Conservation (phyloP, 148 eudicot genomes). For the Cornus controversa region DNA sequence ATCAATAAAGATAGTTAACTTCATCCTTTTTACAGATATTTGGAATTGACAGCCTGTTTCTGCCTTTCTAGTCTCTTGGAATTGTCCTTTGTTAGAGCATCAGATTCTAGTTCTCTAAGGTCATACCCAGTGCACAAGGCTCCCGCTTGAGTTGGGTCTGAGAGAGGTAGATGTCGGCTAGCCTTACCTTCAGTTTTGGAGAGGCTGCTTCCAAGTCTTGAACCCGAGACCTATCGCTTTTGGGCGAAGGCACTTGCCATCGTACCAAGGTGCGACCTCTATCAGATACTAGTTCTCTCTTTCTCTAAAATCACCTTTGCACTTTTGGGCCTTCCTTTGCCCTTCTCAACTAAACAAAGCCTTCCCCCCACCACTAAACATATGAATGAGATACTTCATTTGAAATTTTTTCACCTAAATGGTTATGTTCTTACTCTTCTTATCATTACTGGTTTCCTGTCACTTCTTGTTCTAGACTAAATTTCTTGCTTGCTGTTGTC, state of each 20-base stretch:
- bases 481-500: conserved; percentile 3
- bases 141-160: too few species aligned
- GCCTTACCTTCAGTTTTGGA: too few species aligned
- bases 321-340: background rate
- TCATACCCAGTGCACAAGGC: too few species aligned
- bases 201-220: too few species aligned
- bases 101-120: background rate
- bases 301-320: background rate
- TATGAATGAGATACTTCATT: background rate
- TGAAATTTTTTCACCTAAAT: background rate
- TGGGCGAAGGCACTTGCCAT: too few species aligned
- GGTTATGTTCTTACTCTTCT: background rate
- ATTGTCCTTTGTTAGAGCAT: background rate
- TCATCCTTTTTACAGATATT: background rate
- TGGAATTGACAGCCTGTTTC: background rate
- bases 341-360: too few species aligned
- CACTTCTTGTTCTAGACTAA: background rate
- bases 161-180: too few species aligned
- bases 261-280: too few species aligned
- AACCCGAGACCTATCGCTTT: too few species aligned
- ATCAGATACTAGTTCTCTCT: background rate
- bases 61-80: background rate
- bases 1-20: background rate
- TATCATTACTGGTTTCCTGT: background rate
- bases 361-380: background rate